Conservation (phyloP, 345 rosid species). For the Eucalyptus polybractea region DNA sequence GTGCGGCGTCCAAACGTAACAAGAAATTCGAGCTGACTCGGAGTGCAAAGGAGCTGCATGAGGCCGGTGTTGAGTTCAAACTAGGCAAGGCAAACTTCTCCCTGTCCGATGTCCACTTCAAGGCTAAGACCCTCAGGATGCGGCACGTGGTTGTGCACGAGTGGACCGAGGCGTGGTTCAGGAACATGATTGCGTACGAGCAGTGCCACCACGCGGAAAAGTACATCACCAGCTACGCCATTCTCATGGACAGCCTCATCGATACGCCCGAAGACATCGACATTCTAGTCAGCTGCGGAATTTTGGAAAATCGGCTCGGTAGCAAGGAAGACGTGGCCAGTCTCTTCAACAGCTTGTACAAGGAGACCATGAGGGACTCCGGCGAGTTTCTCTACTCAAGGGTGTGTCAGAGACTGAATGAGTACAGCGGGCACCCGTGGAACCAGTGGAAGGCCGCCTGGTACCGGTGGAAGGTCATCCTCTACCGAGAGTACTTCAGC, state of each 20-base stretch:
- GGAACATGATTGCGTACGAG: conserved; percentile 10
- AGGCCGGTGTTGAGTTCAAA: not conserved
- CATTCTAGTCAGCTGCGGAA: not conserved
- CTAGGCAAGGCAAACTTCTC: rapidly evolving
- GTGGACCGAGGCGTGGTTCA: not conserved
- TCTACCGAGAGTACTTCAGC: too few relatives aligned
- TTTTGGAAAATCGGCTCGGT: not conserved
- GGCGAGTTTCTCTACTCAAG: rapidly evolving
- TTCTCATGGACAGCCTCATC: not conserved
- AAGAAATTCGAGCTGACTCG: not conserved
- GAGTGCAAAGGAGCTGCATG: not conserved
- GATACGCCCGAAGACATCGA: not conserved
- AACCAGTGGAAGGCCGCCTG: not conserved
- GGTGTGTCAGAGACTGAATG: not conserved
- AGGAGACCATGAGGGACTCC: not conserved
- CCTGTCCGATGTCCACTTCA: not conserved
- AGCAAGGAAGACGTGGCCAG: not conserved
- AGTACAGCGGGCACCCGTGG: not conserved
- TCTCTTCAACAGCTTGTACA: not conserved
- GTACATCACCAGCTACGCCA: not conserved
- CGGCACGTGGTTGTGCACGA: not conserved
- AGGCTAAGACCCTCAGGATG: not conserved
- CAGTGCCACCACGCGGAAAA: not conserved
- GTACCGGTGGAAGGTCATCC: too few relatives aligned
- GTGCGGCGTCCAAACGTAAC: rapidly evolving